Percentiles rank a stretch among this genome's conserved stretches.
These are phyloP conservation scores for Diaporthe sp. DNA, from an alignment of 2,329 filamentous ascomycete species.

Conservation along the genomic window DNA sequence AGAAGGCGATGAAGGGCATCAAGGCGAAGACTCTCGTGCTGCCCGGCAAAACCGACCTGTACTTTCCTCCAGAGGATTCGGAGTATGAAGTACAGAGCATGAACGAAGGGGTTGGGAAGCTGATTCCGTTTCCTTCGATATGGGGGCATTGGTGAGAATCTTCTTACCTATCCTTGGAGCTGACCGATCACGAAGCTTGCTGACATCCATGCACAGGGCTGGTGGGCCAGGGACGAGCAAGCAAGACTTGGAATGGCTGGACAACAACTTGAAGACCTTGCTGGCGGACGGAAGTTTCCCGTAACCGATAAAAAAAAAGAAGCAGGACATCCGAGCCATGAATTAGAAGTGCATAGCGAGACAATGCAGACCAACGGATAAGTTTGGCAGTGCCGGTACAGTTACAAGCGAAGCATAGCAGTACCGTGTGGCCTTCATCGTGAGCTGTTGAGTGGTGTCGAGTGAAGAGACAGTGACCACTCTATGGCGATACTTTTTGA, in stretches of 20 bases:
- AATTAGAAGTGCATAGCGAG: no score
- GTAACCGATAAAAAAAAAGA: neutral
- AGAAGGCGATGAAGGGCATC: conserved; percentile 76
- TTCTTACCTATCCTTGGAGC: neutral
- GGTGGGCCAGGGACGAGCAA: conserved; percentile 75
- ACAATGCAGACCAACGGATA: no score
- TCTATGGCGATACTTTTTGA: neutral
- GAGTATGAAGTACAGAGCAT: conserved; percentile 76
- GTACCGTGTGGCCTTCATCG: neutral
- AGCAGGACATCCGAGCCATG: no score
- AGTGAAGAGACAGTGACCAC: neutral
- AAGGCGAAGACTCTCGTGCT: conserved; percentile 80
- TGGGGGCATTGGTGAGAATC: conserved; percentile 49
- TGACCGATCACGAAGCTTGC: neutral
- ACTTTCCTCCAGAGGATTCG: conserved; percentile 86
- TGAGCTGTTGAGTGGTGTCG: neutral
- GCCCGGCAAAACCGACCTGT: conserved; percentile 81
- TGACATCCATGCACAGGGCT: conserved; percentile 54
- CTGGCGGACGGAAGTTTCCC: conserved; percentile 41
- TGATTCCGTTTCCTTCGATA: conserved; percentile 48
- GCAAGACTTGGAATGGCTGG: conserved; percentile 77
- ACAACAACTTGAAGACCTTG: conserved; percentile 68
- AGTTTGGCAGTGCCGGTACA: neutral
- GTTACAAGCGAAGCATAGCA: neutral
- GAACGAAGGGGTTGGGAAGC: conserved; percentile 46